Base-by-base conservation (phyloP, 139 green algal species). In the Chlamydomonas applanata region DNA sequence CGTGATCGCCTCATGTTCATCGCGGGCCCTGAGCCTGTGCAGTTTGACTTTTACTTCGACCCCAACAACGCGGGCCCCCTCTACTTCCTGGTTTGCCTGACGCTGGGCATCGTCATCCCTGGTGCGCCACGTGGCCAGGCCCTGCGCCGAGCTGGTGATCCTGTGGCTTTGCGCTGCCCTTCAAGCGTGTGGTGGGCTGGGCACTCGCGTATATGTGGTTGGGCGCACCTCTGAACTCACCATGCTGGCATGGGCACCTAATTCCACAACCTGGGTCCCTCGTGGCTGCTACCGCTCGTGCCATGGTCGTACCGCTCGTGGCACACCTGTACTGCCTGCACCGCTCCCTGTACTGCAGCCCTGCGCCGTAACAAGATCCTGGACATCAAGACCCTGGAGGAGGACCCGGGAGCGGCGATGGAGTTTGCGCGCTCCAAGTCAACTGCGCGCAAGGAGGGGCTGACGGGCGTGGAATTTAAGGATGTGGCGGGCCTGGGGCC, bases 401-500 rank as follows among this genome's bases (percentile, higher is more conserved):
- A 96, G 72, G 87, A 92, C 78, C 85, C 82, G 0, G 81, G 81
- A 1, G 83, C 93, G 64, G 94, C 94, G 27, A 90, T 94, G 76
- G 93, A 97, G 83, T 98, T 97, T 91, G 94, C 93, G 22, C 92
- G 95, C 75, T 93, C 82, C 72, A 97, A 97, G 78, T 89, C 79
- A 7, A 81, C 90, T 27, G 93, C 94, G 13, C 83, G 92, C 52
- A 94, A 92, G 79, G 93, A 97, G 60, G 94, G 92, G 27, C 82
- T 85, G 11, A 96, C 92, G 0, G 85, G 84, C 36, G 87, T 99
- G 24, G 90, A 79, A 30, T 97, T 99, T 69, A 71, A 45, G 11
- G 94, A 98, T 76, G 94, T 99, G 45, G 96, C 92, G n/a, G 96
- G 96, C 0, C 85, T 98, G 52, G 94, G 93, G 60, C 79, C 82